Evolutionary conservation across 78 protist genomes (phyloP), one percentile per base, ranked within the genome.

Genomic region (Protostelium mycophagum): DNA sequence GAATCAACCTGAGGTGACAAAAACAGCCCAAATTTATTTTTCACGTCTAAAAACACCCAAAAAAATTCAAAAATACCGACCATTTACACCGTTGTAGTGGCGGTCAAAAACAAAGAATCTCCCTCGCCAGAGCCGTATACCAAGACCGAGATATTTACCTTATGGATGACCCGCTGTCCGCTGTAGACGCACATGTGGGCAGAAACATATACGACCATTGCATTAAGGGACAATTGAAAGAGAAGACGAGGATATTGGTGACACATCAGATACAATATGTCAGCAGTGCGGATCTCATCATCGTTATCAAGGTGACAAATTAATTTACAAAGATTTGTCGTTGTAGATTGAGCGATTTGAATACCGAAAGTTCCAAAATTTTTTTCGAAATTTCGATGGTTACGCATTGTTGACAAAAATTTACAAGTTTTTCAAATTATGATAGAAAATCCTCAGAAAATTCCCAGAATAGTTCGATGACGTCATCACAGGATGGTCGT

Each of bases 81-180:
- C n/a, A n/a, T n/a, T n/a, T n/a, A n/a, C n/a, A n/a, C n/a, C n/a
- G n/a, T n/a, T n/a, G n/a, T 98, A 29, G 92, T 0, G 99, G 99
- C 83, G 99, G 99, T 37, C 99, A 98, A 93, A 97, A 98, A 93
- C 97, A 92, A 85, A 93, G 99, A 35, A 94, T 99, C 34, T 86
- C 96, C 34, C 89, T 99, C 28, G 99, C 99, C 10, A 92, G 96
- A 9, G 97, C 97, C 28, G 93, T 96, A 38, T 94, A 96, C 93
- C 84, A 38, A 28, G 90, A 96, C 35, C 86, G 91, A 35, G 98
- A 97, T 86, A 37, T 97, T 38, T 95, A 83, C 88, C 88, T 98
- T n/a, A 73, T 97, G 0, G 99, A 97, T 87, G 99, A 97, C 85
- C 98, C 98, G 31, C 96, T 98, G 83, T 84, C 93, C 0, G 98